A percentile compares a stretch with the other conserved stretches of the same genome.
Evolutionary conservation across 2,329 filamentous ascomycete species (phyloP).

Genomic region (Calonectria hongkongensis): DNA sequence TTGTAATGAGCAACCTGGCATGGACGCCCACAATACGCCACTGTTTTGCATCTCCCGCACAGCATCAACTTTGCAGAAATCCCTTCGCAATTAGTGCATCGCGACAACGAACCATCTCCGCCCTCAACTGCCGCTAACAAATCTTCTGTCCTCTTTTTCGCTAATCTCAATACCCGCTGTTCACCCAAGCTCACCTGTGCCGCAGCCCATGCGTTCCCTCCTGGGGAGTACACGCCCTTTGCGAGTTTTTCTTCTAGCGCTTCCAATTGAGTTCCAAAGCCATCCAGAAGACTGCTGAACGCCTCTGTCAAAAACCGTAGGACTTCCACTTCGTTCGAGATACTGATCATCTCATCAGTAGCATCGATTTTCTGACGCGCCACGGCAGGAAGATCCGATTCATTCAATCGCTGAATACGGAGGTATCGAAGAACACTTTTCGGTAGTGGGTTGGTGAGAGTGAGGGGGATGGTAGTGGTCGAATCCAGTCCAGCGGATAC

Average conservation of each 20-base stretch:
- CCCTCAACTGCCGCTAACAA: not conserved
- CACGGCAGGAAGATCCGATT: not conserved
- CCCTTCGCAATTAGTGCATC: not conserved
- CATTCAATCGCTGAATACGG: constrained; percentile 13
- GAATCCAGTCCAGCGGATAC: not conserved
- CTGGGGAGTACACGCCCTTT: not conserved
- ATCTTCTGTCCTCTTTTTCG: constrained; percentile 10
- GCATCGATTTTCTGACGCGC: not conserved
- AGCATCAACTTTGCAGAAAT: constrained; percentile 6
- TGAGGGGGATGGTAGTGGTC: constrained; percentile 1
- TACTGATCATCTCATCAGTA: not conserved
- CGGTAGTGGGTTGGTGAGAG: constrained; percentile 1
- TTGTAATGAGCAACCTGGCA: constrained; percentile 10
- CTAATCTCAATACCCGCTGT: not conserved
- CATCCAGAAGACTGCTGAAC: constrained; percentile 6
- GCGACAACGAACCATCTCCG: not conserved
- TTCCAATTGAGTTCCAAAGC: not conserved
- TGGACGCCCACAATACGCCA: constrained; percentile 2
- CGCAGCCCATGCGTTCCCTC: constrained; percentile 6
- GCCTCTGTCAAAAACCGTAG: constrained; percentile 10
- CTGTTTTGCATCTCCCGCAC: not conserved
- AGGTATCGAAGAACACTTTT: constrained; percentile 6
- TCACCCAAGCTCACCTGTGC: constrained; percentile 11
- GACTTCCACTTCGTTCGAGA: constrained; percentile 7
- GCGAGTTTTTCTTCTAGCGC: not conserved